Evolutionary conservation across 1,284 basidiomycete species (phyloP).

Genomic region (Pseudozyma thailandica): DNA sequence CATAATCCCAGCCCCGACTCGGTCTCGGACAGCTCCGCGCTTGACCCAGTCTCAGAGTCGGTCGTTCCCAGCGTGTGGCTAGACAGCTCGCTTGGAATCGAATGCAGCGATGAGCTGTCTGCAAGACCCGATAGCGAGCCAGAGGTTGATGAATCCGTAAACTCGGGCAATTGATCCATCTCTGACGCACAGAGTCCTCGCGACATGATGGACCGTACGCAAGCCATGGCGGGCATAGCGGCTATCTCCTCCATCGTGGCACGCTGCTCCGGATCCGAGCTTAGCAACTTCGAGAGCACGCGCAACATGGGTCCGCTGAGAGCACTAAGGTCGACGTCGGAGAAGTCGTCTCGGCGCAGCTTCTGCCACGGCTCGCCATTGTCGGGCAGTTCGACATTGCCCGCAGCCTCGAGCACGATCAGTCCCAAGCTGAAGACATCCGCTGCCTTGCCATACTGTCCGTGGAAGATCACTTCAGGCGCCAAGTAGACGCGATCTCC

Average conservation of each 20-base stretch:
- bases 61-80: constrained; percentile 24
- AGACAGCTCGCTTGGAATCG: constrained; percentile 35
- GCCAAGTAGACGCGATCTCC: constrained; percentile 98
- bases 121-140: constrained; percentile 24
- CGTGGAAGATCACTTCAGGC: constrained; percentile 89
- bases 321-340: constrained; percentile 80
- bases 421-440: constrained; percentile 98
- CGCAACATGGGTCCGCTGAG: constrained; percentile 69
- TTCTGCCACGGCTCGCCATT: constrained; percentile 96
- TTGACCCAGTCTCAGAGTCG: constrained; percentile 28
- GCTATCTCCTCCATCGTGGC: constrained; percentile 56
- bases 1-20: constrained; percentile 36
- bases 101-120: constrained; percentile 25
- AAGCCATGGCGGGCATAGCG: constrained; percentile 47
- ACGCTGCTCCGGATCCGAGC: constrained; percentile 49
- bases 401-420: constrained; percentile 91
- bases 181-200: constrained; percentile 54
- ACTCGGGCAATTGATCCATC: constrained; percentile 64
- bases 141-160: constrained; percentile 37
- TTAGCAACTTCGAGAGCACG: constrained; percentile 55
- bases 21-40: constrained; percentile 24
- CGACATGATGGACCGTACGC: constrained; percentile 54
- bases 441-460: constrained; percentile 88
- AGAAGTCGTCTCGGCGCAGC: constrained; percentile 89
- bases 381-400: constrained; percentile 95